These are phyloP conservation scores for Vitis hybrid DNA, from an alignment of 177 flowering plant species.

Conservation along the genomic window DNA sequence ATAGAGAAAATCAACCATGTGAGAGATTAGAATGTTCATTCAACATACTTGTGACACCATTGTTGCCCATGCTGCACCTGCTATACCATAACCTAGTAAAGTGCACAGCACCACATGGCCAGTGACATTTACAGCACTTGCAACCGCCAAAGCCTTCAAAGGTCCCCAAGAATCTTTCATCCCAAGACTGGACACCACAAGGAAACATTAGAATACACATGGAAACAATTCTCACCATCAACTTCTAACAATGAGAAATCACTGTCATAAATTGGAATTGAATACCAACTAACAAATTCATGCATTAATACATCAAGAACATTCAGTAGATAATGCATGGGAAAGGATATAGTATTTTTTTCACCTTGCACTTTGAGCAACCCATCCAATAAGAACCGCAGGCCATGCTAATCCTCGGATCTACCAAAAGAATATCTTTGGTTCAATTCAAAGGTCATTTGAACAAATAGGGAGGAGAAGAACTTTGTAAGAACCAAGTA, in stretches of 20 bases:
- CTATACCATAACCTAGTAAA: constrained; percentile 81
- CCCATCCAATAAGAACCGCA: constrained; percentile 85
- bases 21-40: not conserved
- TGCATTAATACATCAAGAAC: not conserved
- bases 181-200: constrained; percentile 66
- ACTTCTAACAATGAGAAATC: not conserved
- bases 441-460: not conserved
- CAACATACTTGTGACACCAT: constrained; percentile 82
- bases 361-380: constrained; percentile 98
- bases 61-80: constrained; percentile 99
- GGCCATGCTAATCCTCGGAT: constrained; percentile 99
- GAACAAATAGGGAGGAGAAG: not conserved
- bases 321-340: not conserved
- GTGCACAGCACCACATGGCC: constrained; percentile 80
- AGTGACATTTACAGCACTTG: constrained; percentile 69
- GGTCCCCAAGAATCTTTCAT: constrained; percentile 99
- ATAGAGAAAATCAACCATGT: not conserved
- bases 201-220: not conserved
- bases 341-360: not conserved
- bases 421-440: constrained; percentile 35
- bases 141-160: constrained; percentile 84
- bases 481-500: not conserved
- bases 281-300: not conserved
- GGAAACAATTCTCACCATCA: not conserved
- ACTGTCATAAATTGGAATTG: not conserved